Evolutionary conservation across 164 flowering plant species (phyloP).

Genomic region (Tetracentron sinense): DNA sequence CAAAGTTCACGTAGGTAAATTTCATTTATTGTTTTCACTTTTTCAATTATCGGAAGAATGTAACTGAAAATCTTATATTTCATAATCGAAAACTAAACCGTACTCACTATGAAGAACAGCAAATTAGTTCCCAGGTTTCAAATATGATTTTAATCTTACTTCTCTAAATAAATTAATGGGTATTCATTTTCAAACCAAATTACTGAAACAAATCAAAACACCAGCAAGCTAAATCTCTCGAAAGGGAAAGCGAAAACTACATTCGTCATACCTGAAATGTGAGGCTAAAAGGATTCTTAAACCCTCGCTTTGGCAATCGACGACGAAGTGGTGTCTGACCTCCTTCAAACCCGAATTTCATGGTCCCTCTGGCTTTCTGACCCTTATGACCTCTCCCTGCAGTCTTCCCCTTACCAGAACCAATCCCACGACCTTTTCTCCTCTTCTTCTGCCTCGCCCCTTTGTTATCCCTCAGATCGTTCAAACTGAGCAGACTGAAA

Average conservation of each 20-base stretch:
- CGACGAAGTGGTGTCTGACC: constrained; percentile 93
- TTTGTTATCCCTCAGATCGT: constrained; percentile 70
- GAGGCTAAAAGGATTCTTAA: constrained; percentile 82
- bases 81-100: no score
- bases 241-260: neutral
- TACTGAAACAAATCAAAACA: no score
- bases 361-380: constrained; percentile 79
- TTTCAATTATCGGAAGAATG: no score
- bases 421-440: constrained; percentile 93
- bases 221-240: no score
- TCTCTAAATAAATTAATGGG: no score
- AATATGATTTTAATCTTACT: no score
- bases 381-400: constrained; percentile 96
- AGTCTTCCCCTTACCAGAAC: constrained; percentile 93
- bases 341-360: constrained; percentile 92
- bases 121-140: no score
- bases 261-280: constrained; percentile 60
- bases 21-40: no score
- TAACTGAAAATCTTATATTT: no score
- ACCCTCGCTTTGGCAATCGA: constrained; percentile 82
- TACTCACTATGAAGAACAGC: no score
- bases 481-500: constrained; percentile 63
- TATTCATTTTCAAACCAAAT: no score
- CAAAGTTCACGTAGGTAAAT: no score
- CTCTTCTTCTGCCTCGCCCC: constrained; percentile 80